phyloP scores from a whole-genome alignment of 768 basidiomycete genomes.

The Leccinum truebloodii region DNA sequence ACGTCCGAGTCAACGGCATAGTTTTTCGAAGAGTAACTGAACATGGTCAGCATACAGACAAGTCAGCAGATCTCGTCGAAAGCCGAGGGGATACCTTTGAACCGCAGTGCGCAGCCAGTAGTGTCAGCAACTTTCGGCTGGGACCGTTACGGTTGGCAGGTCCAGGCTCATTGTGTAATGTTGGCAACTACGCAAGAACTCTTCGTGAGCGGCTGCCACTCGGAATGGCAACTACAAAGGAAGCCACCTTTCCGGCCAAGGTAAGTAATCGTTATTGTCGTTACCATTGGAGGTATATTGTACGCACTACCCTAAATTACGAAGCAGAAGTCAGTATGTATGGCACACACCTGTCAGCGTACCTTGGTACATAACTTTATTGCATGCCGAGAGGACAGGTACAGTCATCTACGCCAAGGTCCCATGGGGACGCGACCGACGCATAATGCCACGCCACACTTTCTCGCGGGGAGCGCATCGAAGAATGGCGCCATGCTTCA shows the following conservation, averaged over 20 bases:
- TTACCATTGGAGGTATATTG: conserved; percentile 12
- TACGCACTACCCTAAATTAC: neutral
- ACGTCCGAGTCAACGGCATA: neutral
- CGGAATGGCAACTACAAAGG: conserved; percentile 15
- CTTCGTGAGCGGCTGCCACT: conserved; percentile 8
- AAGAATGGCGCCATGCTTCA: conserved; percentile 20
- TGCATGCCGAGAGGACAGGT: conserved; percentile 9
- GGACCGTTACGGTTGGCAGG: neutral
- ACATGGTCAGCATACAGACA: neutral
- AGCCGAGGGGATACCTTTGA: neutral
- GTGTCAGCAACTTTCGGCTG: conserved; percentile 6
- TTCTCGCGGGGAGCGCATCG: conserved; percentile 25
- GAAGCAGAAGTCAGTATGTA: conserved; percentile 9
- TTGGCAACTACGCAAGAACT: neutral
- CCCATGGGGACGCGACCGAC: neutral
- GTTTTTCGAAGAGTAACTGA: neutral
- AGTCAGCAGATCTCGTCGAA: conserved; percentile 3
- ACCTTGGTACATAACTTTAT: conserved; percentile 2
- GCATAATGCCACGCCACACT: neutral
- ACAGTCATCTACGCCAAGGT: neutral
- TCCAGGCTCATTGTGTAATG: conserved; percentile 5
- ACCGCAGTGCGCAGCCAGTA: neutral
- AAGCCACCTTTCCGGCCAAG: conserved; percentile 18
- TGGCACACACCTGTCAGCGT: neutral
- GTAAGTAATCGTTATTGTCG: conserved; percentile 22